These are phyloP conservation scores for Solanum appendiculatum DNA, from an alignment of 257 asterid genomes.

Conservation along the genomic window DNA sequence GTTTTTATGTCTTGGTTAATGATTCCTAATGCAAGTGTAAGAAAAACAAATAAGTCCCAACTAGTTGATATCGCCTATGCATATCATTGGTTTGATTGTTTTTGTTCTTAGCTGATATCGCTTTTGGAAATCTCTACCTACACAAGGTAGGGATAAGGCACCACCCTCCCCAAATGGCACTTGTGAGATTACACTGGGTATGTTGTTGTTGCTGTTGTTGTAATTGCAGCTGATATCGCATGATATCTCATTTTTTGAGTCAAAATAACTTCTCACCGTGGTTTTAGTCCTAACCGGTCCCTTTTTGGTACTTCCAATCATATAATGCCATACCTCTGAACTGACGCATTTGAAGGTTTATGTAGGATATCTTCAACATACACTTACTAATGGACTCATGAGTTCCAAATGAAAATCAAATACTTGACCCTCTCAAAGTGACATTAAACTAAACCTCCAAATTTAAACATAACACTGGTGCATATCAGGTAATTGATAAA, in stretches of 20 bases:
- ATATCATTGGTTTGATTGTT: background rate
- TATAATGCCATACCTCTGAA: background rate
- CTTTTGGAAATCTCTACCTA: background rate
- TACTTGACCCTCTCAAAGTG: background rate
- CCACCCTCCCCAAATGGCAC: background rate
- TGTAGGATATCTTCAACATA: background rate
- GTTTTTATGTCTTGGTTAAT: background rate
- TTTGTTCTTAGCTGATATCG: background rate
- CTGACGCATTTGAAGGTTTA: background rate
- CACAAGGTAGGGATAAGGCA: background rate
- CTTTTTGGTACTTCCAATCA: background rate
- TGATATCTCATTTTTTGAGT: background rate
- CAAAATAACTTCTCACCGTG: background rate
- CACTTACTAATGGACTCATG: background rate
- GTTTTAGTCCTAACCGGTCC: background rate
- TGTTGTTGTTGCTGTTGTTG: background rate
- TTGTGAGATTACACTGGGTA: background rate
- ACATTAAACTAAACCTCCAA: background rate
- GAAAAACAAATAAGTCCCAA: background rate
- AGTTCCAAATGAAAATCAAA: background rate
- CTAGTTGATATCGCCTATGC: background rate
- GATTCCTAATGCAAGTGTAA: background rate
- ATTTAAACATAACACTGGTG: background rate
- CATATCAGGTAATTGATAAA: background rate
- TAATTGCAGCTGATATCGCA: background rate